phyloP scores from a whole-genome alignment of 1,139 yeast genomes.

The Hansenula lynferdii region DNA sequence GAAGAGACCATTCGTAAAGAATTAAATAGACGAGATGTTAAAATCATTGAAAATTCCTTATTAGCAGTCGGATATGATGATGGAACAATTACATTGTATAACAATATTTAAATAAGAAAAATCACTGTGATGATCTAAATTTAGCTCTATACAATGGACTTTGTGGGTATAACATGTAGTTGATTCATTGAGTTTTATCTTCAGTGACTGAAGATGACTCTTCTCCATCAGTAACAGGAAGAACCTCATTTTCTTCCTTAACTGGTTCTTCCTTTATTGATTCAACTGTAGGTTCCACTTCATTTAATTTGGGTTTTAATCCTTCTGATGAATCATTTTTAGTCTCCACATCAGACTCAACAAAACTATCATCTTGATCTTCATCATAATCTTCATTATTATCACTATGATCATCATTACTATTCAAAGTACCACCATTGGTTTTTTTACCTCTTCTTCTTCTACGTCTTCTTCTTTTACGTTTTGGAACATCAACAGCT shows the following conservation, averaged over 20 bases:
- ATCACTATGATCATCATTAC: constrained; percentile 1
- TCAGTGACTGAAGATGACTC: too few species aligned
- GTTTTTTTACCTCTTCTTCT: constrained; percentile 9
- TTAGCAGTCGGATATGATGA: constrained; percentile 37
- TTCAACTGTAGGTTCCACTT: too few species aligned
- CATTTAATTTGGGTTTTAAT: too few species aligned
- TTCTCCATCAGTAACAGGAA: not conserved
- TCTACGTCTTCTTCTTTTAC: constrained; percentile 17
- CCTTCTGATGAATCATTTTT: too few species aligned
- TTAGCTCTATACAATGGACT: not conserved
- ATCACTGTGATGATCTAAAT: too few species aligned
- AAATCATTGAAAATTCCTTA: constrained; percentile 13
- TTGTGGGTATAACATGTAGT: not conserved
- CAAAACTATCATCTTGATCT: not conserved
- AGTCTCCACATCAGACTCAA: not conserved
- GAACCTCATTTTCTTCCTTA: not conserved
- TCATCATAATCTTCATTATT: constrained; percentile 7
- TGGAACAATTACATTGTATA: constrained; percentile 30
- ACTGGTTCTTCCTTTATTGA: not conserved
- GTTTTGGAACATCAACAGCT: constrained; percentile 1
- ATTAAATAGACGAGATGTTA: constrained; percentile 15
- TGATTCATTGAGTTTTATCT: not conserved
- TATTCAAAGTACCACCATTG: not conserved
- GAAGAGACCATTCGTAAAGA: not conserved
- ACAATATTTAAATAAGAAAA: constrained; percentile 5